Base-by-base conservation (phyloP, 768 basidiomycete genomes). In the Auriscalpium microsporum region DNA sequence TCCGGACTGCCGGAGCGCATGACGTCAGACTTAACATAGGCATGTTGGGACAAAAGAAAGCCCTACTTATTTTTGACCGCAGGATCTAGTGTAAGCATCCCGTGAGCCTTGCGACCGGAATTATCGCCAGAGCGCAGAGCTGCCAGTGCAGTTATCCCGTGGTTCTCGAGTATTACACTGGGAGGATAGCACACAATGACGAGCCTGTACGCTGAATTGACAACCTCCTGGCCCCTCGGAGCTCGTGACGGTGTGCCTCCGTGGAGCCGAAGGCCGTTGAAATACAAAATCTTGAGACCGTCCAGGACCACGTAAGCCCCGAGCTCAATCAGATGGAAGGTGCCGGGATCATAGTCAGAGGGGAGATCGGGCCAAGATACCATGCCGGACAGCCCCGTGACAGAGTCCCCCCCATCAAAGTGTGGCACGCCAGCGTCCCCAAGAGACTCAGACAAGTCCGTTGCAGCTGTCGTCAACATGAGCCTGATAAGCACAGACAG, bases 61-160 rank as follows among this genome's bases (percentile, higher is more conserved):
- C 5, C 23, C 2, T 28, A 28, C 23, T 28, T 28, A 28, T 28
- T 28, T 5, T 28, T 28, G 23, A 28, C 23, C 3, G 23, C 23
- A 28, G 23, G 23, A 28, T 28, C 23, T 28, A 28, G 23, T 5
- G 23, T 28, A 28, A 28, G 23, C 23, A 28, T 28, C 23, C 23
- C 23, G 5, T 28, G 23, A 28, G 23, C 23, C 5, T 28, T 28
- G 2, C 23, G 3, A 8, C 14, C 71, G 68, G 48, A 71, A 65
- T 48, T 14, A 10, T 11, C 6, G 13, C 2, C 1, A 8, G 33
- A 4, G 14, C 10, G 5, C 14, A 61, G 53, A 36, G 65, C 4
- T n/a, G 64, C 40, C 3, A 42, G 40, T 11, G 40, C 40, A 42
- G 40, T 13, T 11, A 42, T 42, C 2, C 40, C 40, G 7, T 42